phyloP scores from a whole-genome alignment of 352 stramenopile genomes.

The Phytophthora tentaculata region DNA sequence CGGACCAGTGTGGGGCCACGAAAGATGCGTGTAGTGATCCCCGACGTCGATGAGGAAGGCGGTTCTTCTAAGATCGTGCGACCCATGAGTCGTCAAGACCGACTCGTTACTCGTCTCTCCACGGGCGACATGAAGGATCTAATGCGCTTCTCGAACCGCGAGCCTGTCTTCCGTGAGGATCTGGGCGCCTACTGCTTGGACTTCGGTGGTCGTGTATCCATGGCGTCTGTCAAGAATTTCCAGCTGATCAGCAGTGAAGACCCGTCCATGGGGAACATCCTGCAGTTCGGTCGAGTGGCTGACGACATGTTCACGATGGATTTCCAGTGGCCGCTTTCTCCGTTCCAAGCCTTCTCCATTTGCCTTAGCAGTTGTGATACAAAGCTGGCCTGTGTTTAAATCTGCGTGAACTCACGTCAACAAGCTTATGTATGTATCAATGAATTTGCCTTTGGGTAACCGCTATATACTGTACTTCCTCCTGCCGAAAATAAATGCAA shows the following conservation, averaged over 20 bases:
- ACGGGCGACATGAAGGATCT: slow-evolving; percentile 80
- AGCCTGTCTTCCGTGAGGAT: slow-evolving; percentile 87
- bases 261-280: slow-evolving; percentile 85
- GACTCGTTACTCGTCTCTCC: slow-evolving; percentile 75
- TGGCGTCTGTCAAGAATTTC: slow-evolving; percentile 91
- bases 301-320: slow-evolving; percentile 93
- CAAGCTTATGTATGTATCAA: neutral
- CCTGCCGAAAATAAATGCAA: too few relatives aligned
- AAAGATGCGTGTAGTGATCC: slow-evolving; percentile 88
- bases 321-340: slow-evolving; percentile 89
- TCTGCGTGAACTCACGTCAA: neutral
- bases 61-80: slow-evolving; percentile 83
- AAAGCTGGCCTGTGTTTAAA: slow-evolving; percentile 87
- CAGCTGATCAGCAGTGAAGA: slow-evolving; percentile 88
- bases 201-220: slow-evolving; percentile 85
- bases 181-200: slow-evolving; percentile 88
- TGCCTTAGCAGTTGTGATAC: slow-evolving; percentile 91
- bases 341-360: slow-evolving; percentile 89
- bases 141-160: slow-evolving; percentile 89
- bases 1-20: slow-evolving; percentile 84
- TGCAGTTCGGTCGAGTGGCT: slow-evolving; percentile 90
- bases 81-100: slow-evolving; percentile 85
- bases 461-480: too few relatives aligned
- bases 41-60: slow-evolving; percentile 82
- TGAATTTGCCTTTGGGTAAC: too few relatives aligned